phyloP scores from a whole-genome alignment of 306 rosid species.

The Echinosophora koreensis region DNA sequence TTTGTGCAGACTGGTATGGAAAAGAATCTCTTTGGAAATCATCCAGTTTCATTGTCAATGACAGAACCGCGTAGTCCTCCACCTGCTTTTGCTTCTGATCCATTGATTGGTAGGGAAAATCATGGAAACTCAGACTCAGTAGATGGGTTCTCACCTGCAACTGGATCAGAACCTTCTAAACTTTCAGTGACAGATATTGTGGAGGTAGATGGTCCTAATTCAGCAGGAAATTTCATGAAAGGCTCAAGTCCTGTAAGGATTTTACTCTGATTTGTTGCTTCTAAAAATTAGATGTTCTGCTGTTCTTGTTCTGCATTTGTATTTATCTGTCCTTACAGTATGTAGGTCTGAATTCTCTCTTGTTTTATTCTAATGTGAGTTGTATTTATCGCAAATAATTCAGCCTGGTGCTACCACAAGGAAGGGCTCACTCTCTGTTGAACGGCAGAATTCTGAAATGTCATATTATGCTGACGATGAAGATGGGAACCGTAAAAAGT shows the following conservation, averaged over 20 bases:
- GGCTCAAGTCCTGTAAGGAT: constrained; percentile 82
- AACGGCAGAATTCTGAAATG: constrained; percentile 86
- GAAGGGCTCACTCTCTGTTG: constrained; percentile 74
- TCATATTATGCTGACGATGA: constrained; percentile 97
- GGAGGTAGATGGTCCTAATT: constrained; percentile 77
- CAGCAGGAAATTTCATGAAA: constrained; percentile 71
- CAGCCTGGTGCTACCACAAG: constrained; percentile 98
- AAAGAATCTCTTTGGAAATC: constrained; percentile 91
- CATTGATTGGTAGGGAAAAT: constrained; percentile 63
- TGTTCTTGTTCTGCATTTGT: constrained; percentile 41
- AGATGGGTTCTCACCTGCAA: constrained; percentile 58
- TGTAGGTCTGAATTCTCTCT: constrained; percentile 20
- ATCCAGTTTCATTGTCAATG: constrained; percentile 74
- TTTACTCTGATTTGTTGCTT: constrained; percentile 35
- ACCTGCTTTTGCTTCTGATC: constrained; percentile 92
- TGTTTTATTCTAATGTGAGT: constrained; percentile 32
- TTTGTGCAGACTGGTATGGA: constrained; percentile 92
- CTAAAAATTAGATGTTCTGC: constrained; percentile 11
- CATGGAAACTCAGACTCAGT: constrained; percentile 54
- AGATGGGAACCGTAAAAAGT: constrained; percentile 84
- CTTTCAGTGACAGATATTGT: constrained; percentile 69
- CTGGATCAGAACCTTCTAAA: constrained; percentile 69
- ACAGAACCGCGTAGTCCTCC: constrained; percentile 82
- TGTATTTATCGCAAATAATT: constrained; percentile 42
- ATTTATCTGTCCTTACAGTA: constrained; percentile 22